These are phyloP conservation scores for Xylariaceae sp. DNA, from an alignment of 2,329 filamentous ascomycete genomes.

Conservation along the genomic window DNA sequence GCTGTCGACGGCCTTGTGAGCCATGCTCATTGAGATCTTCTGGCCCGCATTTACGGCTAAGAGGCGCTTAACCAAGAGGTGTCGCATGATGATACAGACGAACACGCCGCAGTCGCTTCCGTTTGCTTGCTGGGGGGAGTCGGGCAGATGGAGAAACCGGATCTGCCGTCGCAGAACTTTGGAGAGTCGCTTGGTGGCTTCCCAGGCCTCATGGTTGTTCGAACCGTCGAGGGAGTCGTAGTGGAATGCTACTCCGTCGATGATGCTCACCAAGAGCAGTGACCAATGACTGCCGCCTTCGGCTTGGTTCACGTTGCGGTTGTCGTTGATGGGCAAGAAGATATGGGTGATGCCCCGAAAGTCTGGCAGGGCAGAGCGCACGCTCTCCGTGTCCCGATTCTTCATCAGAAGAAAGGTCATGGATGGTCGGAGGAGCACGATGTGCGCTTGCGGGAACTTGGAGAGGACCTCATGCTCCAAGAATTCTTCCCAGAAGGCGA, in stretches of 20 bases:
- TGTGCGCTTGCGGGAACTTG: conserved; percentile 75
- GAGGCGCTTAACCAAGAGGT: conserved; percentile 80
- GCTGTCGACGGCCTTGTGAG: conserved; percentile 77
- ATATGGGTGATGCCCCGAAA: conserved; percentile 81
- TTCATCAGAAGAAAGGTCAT: conserved; percentile 92
- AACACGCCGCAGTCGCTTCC: conserved; percentile 92
- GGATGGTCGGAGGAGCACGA: conserved; percentile 83
- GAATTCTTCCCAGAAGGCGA: conserved; percentile 97
- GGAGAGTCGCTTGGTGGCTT: conserved; percentile 64
- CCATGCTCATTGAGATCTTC: conserved; percentile 93
- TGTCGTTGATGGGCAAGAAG: conserved; percentile 94
- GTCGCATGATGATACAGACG: conserved; percentile 91
- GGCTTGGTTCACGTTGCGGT: conserved; percentile 65
- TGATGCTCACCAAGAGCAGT: conserved; percentile 77
- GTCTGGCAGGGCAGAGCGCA: conserved; percentile 68
- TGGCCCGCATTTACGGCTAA: conserved; percentile 72
- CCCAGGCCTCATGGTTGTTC: conserved; percentile 69
- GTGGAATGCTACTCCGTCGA: conserved; percentile 91
- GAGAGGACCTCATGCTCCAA: conserved; percentile 84
- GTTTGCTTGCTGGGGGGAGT: conserved; percentile 88
- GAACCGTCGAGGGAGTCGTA: conserved; percentile 80
- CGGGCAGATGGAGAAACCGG: conserved; percentile 73
- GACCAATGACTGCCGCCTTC: conserved; percentile 96
- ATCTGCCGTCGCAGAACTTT: conserved; percentile 61
- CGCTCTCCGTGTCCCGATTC: conserved; percentile 51